phyloP scores from a whole-genome alignment of 345 rosid genomes.

The Triadica sebifera region DNA sequence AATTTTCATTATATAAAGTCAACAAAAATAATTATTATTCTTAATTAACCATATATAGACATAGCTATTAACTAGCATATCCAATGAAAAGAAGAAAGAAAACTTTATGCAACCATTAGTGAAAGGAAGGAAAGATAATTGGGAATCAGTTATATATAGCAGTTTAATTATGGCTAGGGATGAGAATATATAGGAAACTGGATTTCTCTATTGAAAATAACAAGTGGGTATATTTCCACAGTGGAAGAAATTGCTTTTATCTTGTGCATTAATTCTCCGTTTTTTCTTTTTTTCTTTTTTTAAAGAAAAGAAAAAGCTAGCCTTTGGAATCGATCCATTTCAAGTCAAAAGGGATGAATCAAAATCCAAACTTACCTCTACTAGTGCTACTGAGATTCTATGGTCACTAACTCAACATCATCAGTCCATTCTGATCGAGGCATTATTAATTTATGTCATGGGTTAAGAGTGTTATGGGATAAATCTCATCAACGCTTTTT shows the following conservation, averaged over 20 bases:
- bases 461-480: too few species aligned
- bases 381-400: slow-evolving; percentile 11
- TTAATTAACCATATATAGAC: too few species aligned
- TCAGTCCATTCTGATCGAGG: background rate
- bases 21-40: slow-evolving; percentile 7
- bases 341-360: slow-evolving; percentile 19
- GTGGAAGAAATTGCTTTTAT: slow-evolving; percentile 16
- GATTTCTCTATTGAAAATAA: too few species aligned
- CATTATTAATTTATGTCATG: background rate
- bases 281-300: too few species aligned
- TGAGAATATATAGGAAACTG: too few species aligned
- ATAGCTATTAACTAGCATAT: too few species aligned
- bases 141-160: too few species aligned
- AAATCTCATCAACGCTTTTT: too few species aligned
- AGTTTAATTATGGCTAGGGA: too few species aligned
- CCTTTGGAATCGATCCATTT: slow-evolving; percentile 4
- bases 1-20: background rate
- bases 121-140: slow-evolving; percentile 15
- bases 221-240: too few species aligned
- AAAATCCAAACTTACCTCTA: slow-evolving; percentile 14
- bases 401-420: slow-evolving; percentile 5
- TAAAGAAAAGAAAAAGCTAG: too few species aligned
- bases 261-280: slow-evolving; percentile 1
- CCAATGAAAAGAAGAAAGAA: background rate
- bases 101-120: slow-evolving; percentile 21